Conservation (phyloP, 2,329 filamentous ascomycete genomes). For the Zelopaecilomyces penicillatus region DNA sequence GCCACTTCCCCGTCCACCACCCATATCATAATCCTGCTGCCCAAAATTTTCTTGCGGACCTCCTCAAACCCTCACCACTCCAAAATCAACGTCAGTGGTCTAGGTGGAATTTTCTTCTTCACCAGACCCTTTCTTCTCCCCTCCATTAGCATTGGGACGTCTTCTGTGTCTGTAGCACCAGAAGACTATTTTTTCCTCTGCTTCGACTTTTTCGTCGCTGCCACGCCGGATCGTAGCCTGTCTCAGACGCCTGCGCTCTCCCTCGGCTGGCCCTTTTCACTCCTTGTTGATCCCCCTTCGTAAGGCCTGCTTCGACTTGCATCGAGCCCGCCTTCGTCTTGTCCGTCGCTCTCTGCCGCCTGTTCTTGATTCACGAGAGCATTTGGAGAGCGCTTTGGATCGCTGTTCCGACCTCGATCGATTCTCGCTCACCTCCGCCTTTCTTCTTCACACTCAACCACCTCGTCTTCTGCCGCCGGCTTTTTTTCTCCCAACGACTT, state of each 20-base stretch:
- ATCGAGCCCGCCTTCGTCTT: conserved; percentile 10
- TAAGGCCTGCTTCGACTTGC: conserved; percentile 11
- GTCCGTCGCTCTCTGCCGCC: conserved; percentile 15
- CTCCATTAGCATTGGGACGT: conserved; percentile 23
- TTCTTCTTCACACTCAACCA: conserved; percentile 14
- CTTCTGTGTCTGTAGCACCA: conserved; percentile 24
- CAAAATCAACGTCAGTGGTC: conserved; percentile 26
- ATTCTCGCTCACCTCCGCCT: neutral
- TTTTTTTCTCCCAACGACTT: conserved; percentile 6
- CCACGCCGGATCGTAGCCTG: conserved; percentile 25
- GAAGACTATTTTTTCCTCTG: conserved; percentile 21
- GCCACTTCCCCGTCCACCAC: conserved; percentile 22
- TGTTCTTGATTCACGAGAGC: conserved; percentile 10
- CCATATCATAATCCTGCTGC: conserved; percentile 27
- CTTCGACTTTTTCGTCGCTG: conserved; percentile 16
- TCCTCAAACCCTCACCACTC: conserved; percentile 30
- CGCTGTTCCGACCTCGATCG: conserved; percentile 4
- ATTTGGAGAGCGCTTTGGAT: conserved; percentile 2
- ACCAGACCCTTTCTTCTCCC: conserved; percentile 23
- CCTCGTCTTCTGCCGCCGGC: conserved; percentile 16
- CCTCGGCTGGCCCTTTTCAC: conserved; percentile 15
- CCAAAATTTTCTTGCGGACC: conserved; percentile 28
- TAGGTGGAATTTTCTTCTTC: conserved; percentile 25
- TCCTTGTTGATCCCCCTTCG: conserved; percentile 16
- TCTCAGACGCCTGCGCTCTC: conserved; percentile 17